These are phyloP conservation scores for Paramecium caudatum DNA, from an alignment of 73 alveolate species.

Conservation along the genomic window DNA sequence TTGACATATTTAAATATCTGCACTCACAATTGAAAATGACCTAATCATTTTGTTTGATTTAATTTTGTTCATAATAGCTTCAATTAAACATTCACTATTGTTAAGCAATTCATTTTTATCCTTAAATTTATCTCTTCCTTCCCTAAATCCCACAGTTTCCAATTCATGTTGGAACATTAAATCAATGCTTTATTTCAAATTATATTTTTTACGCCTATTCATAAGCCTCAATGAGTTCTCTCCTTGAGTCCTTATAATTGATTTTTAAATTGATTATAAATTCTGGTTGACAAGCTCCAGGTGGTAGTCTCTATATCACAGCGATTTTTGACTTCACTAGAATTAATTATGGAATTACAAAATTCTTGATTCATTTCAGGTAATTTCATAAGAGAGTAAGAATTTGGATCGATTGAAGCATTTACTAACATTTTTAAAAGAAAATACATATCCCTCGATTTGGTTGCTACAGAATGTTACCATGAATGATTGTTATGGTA, in stretches of 20 bases:
- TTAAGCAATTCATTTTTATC: slow-evolving; percentile 10
- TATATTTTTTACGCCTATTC: neutral
- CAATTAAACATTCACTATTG: neutral
- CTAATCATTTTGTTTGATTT: neutral
- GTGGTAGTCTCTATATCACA: slow-evolving; percentile 19
- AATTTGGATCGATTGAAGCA: slow-evolving; percentile 17
- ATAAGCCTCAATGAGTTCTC: neutral
- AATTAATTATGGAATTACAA: neutral
- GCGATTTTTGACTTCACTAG: slow-evolving; percentile 12
- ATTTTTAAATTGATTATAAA: slow-evolving; percentile 32
- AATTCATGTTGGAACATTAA: slow-evolving; percentile 41
- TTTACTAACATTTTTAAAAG: neutral
- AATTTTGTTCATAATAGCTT: neutral
- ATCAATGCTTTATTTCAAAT: neutral
- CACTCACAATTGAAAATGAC: neutral
- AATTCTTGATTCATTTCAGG: slow-evolving; percentile 9
- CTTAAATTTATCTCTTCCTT: slow-evolving; percentile 1
- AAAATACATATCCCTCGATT: neutral
- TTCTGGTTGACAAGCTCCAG: neutral
- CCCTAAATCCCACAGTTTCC: slow-evolving; percentile 40
- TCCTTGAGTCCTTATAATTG: neutral
- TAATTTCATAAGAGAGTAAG: neutral
- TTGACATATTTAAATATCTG: slow-evolving; percentile 5
- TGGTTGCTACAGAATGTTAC: neutral
- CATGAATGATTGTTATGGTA: neutral